Evolutionary conservation across 2,329 filamentous ascomycete species (phyloP).

Genomic region (Neonectria ditissima): DNA sequence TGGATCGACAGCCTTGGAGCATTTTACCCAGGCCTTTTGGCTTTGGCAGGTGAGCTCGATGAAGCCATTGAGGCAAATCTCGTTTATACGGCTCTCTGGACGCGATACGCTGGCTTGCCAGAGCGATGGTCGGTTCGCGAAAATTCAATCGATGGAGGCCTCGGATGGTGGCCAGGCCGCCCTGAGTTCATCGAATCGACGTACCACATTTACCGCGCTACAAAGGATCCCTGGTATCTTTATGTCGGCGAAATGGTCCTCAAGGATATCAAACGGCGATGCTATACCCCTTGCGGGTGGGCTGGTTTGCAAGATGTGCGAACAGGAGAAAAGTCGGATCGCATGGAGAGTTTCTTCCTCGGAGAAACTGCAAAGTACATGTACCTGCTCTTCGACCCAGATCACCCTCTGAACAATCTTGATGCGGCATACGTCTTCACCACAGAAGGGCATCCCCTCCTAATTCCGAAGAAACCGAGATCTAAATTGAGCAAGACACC

Average conservation of each 20-base stretch:
- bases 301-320: slow-evolving; percentile 86
- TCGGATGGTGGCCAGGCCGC: slow-evolving; percentile 94
- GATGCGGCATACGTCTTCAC: slow-evolving; percentile 94
- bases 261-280: slow-evolving; percentile 86
- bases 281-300: slow-evolving; percentile 93
- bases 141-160: slow-evolving; percentile 84
- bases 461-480: slow-evolving; percentile 71
- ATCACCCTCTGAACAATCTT: slow-evolving; percentile 87
- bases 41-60: slow-evolving; percentile 87
- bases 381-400: slow-evolving; percentile 87
- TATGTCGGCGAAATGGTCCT: slow-evolving; percentile 97
- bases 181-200: slow-evolving; percentile 98
- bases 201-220: slow-evolving; percentile 95
- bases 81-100: slow-evolving; percentile 94
- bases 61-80: slow-evolving; percentile 92
- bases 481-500: slow-evolving; percentile 21
- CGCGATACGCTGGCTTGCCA: slow-evolving; percentile 90
- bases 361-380: slow-evolving; percentile 97
- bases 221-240: slow-evolving; percentile 94
- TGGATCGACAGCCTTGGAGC: slow-evolving; percentile 98
- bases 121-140: slow-evolving; percentile 93
- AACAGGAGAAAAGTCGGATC: slow-evolving; percentile 87
- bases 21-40: slow-evolving; percentile 91
- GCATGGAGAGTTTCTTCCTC: slow-evolving; percentile 99
- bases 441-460: slow-evolving; percentile 92